Base-by-base conservation (phyloP, 2,329 filamentous ascomycete species). In the Hypoxylon sp. region DNA sequence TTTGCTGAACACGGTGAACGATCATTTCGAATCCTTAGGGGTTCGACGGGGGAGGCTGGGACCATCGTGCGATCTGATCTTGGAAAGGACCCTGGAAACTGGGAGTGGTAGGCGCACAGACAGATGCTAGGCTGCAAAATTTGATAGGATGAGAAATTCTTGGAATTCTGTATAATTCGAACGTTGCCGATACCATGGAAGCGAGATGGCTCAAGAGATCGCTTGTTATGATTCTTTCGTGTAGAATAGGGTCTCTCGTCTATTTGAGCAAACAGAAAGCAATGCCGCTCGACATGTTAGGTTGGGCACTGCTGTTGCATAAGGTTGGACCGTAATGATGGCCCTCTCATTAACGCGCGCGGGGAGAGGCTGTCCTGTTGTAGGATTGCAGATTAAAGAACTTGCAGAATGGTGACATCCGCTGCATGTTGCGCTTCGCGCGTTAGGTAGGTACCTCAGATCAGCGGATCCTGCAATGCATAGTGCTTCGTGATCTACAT, bases 21-120 rank as follows among this genome's bases (percentile, higher is more conserved):
- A 69, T 68, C 65, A 70, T 68, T 71, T 71, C 65, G 57, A 64
- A 67, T 56, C 57, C 65, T 38, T 69, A 67, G 60, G 67, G 69
- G 65, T 64, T 68, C 53, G 62, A 60, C 64, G 17, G 60, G 60
- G 64, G 58, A 55, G 14, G 69, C 52, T 67, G 56, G 64, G 64
- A 49, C 64, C 69, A 70, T 46, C 50, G 34, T 63, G 64, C 67
- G 69, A 71, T 71, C 69, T 53, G 64, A 69, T 68, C 69, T 67
- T 48, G 36, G 50, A 49, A 58, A 56, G 14, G 49, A 62, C 64
- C 67, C 67, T 64, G 65, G 61, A 52, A 57, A 65, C 32, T 65
- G 55, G 64, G 67, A 61, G 60, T 43, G 45, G 43, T 55, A 46
- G 43, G 57, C 63, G 68, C 66, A 69, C 67, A 62, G 67, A 69